These are phyloP conservation scores for Aspergillus fumigatiaffinis DNA, from an alignment of 2,329 filamentous ascomycete species.

Conservation along the genomic window DNA sequence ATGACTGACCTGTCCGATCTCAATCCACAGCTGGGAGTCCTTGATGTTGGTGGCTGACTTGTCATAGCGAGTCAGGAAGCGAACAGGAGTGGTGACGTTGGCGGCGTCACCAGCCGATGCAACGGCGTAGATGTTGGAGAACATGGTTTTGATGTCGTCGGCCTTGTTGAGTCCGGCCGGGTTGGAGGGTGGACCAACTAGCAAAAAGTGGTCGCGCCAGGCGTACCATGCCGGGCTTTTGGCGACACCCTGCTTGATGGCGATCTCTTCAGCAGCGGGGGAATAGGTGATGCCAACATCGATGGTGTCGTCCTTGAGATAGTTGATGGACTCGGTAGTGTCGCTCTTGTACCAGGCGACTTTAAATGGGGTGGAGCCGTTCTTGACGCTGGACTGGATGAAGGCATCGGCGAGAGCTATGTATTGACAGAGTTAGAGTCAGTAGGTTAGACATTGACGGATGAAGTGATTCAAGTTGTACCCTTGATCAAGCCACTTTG, in stretches of 20 bases:
- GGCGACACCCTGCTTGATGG: conserved; percentile 39
- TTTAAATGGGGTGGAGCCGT: conserved; percentile 32
- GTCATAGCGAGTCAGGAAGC: conserved; percentile 46
- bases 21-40: conserved; percentile 44
- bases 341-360: conserved; percentile 47
- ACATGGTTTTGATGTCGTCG: conserved; percentile 31
- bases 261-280: conserved; percentile 41
- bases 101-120: conserved; percentile 28
- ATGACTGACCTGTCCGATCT: conserved; percentile 39
- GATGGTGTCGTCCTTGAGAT: conserved; percentile 36
- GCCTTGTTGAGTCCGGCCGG: conserved; percentile 30
- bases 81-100: conserved; percentile 30
- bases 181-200: conserved; percentile 38
- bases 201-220: conserved; percentile 47
- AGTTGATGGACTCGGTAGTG: conserved; percentile 45
- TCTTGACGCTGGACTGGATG: conserved; percentile 30
- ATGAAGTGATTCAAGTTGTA: background rate
- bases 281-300: conserved; percentile 49
- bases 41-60: conserved; percentile 51
- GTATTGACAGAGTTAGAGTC: too few species aligned
- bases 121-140: conserved; percentile 29
- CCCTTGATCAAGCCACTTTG: background rate
- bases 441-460: background rate
- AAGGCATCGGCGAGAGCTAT: conserved; percentile 36
- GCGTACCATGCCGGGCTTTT: conserved; percentile 37